Base-by-base conservation (phyloP, 208 protist genomes). In the Polymyxa betae region DNA sequence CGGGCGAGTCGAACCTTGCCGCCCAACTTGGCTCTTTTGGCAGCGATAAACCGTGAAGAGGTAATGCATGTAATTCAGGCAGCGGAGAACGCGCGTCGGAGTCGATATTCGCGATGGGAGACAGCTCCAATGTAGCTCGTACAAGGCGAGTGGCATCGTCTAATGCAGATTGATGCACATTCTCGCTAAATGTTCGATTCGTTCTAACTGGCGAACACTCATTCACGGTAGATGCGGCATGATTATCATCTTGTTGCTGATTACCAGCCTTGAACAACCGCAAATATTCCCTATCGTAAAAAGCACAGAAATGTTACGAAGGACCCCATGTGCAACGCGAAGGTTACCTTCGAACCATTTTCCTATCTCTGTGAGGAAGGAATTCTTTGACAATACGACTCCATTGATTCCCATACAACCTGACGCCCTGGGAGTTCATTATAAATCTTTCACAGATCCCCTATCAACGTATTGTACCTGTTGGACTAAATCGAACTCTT, bases 401-500 rank as follows among this genome's bases (percentile, higher is more conserved):
- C 54, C 54, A 66, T 16, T 16, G 20, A 29, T 66, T 66, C 16
- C 54, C 54, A 29, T 66, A 66, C 54, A 66, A 32, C 29, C 20
- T 29, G 29, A 66, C 54, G 54, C 54, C 54, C 54, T 66, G 54
- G 20, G 29, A 32, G 20, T 16, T 32, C 54, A 66, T 66, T 29
- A 66, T 16, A 16, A 32, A 66, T 66, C 29, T 16, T 66, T 16
- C 29, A 16, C 29, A 16, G 54, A 66, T 29, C 16, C 29, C 16
- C 29, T 29, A 66, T 32, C 54, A 66, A 66, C 16, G 54, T 16
- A 29, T 29, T 16, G 54, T 29, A 66, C 16, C 16, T 29, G 20
- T 66, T 66, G 54, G 54, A 29, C 54, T 29, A 66, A 29, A 32
- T 66, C 54, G 54, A 66, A 66, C 54, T 66, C 54, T 66, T 66